Evolutionary conservation across 2,329 filamentous ascomycete species (phyloP).

Genomic region (Penicillium sp.): DNA sequence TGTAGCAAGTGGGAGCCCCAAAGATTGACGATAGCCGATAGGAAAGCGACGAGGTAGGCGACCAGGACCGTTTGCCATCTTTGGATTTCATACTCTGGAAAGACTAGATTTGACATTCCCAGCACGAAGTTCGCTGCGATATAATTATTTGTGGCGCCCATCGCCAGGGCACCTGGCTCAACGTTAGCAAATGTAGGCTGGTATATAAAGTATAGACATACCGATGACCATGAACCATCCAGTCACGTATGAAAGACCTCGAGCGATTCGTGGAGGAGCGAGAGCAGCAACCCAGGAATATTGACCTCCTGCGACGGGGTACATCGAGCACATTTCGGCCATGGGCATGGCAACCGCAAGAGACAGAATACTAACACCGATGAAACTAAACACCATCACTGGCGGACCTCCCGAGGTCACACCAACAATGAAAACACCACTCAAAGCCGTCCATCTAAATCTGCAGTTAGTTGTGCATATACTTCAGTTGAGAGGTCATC

Average conservation of each 20-base stretch:
- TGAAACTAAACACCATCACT: constrained; percentile 56
- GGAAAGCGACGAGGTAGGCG: constrained; percentile 46
- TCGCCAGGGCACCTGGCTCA: constrained; percentile 43
- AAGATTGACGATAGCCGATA: constrained; percentile 47
- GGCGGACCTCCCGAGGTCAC: constrained; percentile 53
- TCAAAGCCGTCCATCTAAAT: constrained; percentile 51
- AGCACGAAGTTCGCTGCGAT: constrained; percentile 54
- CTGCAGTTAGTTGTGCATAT: not conserved
- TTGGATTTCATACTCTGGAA: constrained; percentile 49
- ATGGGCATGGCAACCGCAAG: constrained; percentile 54
- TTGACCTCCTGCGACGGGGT: constrained; percentile 53
- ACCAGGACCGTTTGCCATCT: constrained; percentile 55
- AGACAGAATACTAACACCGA: constrained; percentile 49
- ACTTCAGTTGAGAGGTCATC: not conserved
- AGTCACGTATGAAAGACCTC: constrained; percentile 43
- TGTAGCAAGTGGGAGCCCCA: constrained; percentile 50
- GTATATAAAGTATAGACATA: constrained; percentile 9
- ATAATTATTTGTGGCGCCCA: constrained; percentile 53
- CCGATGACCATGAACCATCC: constrained; percentile 50
- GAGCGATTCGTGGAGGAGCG: constrained; percentile 45
- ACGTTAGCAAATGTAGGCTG: not conserved
- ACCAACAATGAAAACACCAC: constrained; percentile 53
- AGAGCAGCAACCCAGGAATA: constrained; percentile 56
- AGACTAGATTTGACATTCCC: constrained; percentile 50
- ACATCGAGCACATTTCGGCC: constrained; percentile 56